These are phyloP conservation scores for Dendrobium chrysotoxum DNA, from an alignment of 106 monocot genomes.

Conservation along the genomic window DNA sequence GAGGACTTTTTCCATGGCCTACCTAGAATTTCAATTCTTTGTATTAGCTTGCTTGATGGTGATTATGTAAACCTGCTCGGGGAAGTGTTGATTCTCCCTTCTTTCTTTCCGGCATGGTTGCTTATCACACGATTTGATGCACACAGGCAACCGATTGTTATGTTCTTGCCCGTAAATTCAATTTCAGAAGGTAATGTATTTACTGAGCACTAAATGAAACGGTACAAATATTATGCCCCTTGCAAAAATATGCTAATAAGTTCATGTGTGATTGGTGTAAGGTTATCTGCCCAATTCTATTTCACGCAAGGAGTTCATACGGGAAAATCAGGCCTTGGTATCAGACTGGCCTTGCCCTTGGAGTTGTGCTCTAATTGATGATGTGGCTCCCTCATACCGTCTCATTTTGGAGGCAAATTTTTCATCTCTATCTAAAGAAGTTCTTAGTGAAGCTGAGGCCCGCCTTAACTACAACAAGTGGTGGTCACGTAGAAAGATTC, in stretches of 20 bases:
- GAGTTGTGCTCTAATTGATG: conserved; percentile 50
- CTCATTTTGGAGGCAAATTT: conserved; percentile 66
- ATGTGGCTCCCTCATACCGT: conserved; percentile 64
- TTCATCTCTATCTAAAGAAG: conserved; percentile 30
- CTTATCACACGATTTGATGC: conserved; percentile 58
- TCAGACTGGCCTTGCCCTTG: conserved; percentile 77
- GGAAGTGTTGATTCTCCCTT: conserved; percentile 55
- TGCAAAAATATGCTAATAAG: background rate
- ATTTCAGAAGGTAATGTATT: conserved; percentile 42
- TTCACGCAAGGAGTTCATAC: background rate
- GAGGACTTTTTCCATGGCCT: conserved; percentile 43
- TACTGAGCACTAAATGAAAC: background rate
- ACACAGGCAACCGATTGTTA: conserved; percentile 38
- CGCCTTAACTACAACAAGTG: conserved; percentile 26
- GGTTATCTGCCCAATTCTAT: conserved; percentile 20
- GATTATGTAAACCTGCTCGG: conserved; percentile 60
- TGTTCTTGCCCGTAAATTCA: conserved; percentile 65
- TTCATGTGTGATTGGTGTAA: conserved; percentile 14
- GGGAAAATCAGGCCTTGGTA: background rate
- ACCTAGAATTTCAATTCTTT: conserved; percentile 56
- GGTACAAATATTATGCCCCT: background rate
- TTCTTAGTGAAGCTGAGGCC: conserved; percentile 14
- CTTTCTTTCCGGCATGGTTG: conserved; percentile 74
- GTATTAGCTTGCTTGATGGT: conserved; percentile 72
- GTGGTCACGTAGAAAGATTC: conserved; percentile 64